Evolutionary conservation across 2,329 filamentous ascomycete species (phyloP).

Genomic region (Kalaharituber pfeilii): DNA sequence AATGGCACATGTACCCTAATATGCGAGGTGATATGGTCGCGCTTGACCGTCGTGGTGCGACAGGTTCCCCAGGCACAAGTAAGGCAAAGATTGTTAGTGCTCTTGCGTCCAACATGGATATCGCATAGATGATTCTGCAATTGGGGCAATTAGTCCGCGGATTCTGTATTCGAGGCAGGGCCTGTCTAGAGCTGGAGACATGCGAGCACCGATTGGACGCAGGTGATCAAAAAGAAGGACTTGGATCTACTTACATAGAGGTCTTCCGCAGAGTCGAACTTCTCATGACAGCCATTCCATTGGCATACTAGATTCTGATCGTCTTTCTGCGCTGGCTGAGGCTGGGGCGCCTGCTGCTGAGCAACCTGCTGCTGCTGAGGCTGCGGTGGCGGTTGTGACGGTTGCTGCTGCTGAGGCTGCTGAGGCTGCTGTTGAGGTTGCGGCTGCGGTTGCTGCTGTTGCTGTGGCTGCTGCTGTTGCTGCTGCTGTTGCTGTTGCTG

Average conservation of each 20-base stretch:
- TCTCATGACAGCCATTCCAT: conserved; percentile 43
- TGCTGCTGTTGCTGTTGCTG: conserved; percentile 10
- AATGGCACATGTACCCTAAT: conserved; percentile 97
- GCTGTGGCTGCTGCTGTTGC: neutral
- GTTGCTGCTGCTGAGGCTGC: neutral
- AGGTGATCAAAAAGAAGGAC: conserved; percentile 4
- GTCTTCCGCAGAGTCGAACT: conserved; percentile 39
- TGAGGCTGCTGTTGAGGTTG: conserved; percentile 6
- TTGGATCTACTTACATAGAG: conserved; percentile 38
- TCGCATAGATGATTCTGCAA: conserved; percentile 89
- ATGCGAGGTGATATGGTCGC: conserved; percentile 97
- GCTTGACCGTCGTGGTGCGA: conserved; percentile 92
- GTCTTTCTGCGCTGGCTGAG: neutral
- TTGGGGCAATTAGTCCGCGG: neutral
- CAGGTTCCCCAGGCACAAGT: conserved; percentile 96
- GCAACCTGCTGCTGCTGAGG: conserved; percentile 1
- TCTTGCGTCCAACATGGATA: conserved; percentile 94
- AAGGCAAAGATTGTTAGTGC: conserved; percentile 94
- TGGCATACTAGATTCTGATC: conserved; percentile 35
- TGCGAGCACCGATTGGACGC: conserved; percentile 11
- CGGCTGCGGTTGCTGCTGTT: neutral
- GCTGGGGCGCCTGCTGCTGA: conserved; percentile 3
- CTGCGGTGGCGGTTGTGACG: conserved; percentile 1
- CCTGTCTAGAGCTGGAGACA: conserved; percentile 4
- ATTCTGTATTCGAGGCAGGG: conserved; percentile 8